Conservation (phyloP, 805 yeast genomes). For the Lipomyces yamanashiensis region DNA sequence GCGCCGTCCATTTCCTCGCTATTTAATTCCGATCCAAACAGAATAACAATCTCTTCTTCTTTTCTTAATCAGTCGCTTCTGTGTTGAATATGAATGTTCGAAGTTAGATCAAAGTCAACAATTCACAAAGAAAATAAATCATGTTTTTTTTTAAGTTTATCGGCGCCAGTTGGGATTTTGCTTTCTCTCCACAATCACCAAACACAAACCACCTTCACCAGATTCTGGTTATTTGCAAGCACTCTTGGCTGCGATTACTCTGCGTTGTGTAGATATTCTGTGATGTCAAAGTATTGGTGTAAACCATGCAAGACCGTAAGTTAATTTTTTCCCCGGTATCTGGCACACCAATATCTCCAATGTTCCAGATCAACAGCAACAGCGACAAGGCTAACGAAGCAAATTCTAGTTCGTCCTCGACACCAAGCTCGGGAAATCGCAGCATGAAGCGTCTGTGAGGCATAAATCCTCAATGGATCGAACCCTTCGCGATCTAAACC, state of each 20-base stretch:
- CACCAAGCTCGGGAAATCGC: slow-evolving; percentile 35
- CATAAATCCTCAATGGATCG: slow-evolving; percentile 36
- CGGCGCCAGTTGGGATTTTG: neutral
- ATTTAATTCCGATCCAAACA: neutral
- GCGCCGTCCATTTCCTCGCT: neutral
- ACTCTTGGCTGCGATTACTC: no score
- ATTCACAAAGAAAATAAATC: neutral
- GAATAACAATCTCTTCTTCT: no score
- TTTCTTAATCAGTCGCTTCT: no score
- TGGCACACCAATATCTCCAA: neutral
- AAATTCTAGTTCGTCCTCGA: slow-evolving; percentile 36
- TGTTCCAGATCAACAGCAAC: neutral
- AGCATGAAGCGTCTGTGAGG: slow-evolving; percentile 36
- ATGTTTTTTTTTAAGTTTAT: neutral
- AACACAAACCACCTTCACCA: neutral
- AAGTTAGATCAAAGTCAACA: no score
- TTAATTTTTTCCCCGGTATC: neutral
- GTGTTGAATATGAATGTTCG: no score
- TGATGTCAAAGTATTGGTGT: slow-evolving; percentile 39
- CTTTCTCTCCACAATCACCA: neutral
- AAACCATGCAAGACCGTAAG: slow-evolving; percentile 38
- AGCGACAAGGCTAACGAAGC: neutral
- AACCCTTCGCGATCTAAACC: slow-evolving; percentile 31
- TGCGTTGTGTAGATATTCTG: neutral
- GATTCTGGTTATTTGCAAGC: neutral